Base-by-base conservation (phyloP, 2,329 filamentous ascomycete species). In the Ophiostoma tasmaniense region DNA sequence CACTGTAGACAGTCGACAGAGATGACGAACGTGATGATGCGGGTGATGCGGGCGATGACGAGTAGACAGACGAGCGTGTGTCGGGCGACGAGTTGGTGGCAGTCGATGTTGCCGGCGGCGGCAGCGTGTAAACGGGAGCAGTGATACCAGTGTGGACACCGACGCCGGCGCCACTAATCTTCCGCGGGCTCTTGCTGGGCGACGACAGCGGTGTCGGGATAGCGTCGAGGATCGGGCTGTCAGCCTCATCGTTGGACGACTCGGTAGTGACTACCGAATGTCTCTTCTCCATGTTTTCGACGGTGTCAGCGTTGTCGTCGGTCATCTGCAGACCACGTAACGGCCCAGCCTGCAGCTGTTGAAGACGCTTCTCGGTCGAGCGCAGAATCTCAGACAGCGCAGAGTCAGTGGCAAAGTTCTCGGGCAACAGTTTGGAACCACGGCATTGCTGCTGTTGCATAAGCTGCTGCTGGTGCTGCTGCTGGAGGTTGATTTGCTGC, bases 1-100 rank as follows among this genome's bases (percentile, higher is more conserved):
- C 82, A 70, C 84, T 86, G 71, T 86, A 85, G 5, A 87, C 75
- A 0, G 85, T 87, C 3, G 85, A 87, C 5, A 87, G 76, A 2
- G 83, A 81, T 2, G 83, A 81, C 52, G 83, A 86, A 0, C 68
- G 72, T 5, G 50, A 35, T 14, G 69, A 73, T 1, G 30, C 65
- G 2, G 33, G 42, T 13, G 72, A 70, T 6, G 71, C 67, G 2
- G 69, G 68, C 66, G 70, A 69, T 22, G 61, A 64, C 20, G 20
- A 25, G 30, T 28, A 55, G 6, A 66, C 7, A 2, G 52, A 66
- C 8, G 59, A 11, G 2, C 28, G 13, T 6, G 67, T 45, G 10
- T 52, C 33, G 25, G 64, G 64, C 22, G 39, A 50, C 7, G 64
- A 50, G 42, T 64, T 35, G 37, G 7, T n/a, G 2, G 55, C 55